These are phyloP conservation scores for Hevea brasiliensis DNA, from an alignment of 345 rosid genomes.

Conservation along the genomic window DNA sequence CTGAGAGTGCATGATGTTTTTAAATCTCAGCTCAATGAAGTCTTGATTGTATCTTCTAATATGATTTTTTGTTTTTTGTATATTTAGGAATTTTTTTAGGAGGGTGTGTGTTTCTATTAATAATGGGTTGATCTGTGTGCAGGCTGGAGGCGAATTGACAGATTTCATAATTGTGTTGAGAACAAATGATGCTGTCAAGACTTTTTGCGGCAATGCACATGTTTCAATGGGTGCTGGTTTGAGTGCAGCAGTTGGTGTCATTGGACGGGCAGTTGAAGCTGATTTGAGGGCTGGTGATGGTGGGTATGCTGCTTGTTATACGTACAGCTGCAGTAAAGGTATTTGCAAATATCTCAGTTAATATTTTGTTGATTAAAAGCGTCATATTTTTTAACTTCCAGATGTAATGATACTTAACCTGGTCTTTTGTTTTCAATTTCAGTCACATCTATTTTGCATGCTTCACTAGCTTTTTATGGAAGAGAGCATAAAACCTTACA, in stretches of 20 bases:
- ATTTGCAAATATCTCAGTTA: constrained; percentile 1
- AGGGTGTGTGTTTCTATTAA: not conserved
- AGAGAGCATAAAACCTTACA: not conserved
- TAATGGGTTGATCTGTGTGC: constrained; percentile 28
- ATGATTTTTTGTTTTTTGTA: not conserved
- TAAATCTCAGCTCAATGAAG: not conserved
- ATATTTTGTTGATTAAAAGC: not conserved
- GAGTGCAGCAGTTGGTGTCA: constrained; percentile 81
- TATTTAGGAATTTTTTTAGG: not conserved
- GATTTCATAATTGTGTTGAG: constrained; percentile 86
- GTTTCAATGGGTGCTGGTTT: constrained; percentile 88
- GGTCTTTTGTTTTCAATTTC: not conserved
- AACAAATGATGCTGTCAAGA: constrained; percentile 74
- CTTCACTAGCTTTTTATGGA: not conserved
- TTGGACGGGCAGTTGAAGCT: constrained; percentile 89
- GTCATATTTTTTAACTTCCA: not conserved
- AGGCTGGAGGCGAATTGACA: constrained; percentile 98
- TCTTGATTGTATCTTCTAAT: not conserved
- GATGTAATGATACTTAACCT: not conserved
- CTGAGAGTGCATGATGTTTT: not conserved
- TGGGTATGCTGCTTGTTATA: constrained; percentile 93
- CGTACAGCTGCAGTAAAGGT: constrained; percentile 99
- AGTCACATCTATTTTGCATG: not conserved
- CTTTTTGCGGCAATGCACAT: constrained; percentile 84
- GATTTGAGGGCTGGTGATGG: constrained; percentile 89